These are phyloP conservation scores for Kalaharituber pfeilii DNA, from an alignment of 2,329 filamentous ascomycete species.

Conservation along the genomic window DNA sequence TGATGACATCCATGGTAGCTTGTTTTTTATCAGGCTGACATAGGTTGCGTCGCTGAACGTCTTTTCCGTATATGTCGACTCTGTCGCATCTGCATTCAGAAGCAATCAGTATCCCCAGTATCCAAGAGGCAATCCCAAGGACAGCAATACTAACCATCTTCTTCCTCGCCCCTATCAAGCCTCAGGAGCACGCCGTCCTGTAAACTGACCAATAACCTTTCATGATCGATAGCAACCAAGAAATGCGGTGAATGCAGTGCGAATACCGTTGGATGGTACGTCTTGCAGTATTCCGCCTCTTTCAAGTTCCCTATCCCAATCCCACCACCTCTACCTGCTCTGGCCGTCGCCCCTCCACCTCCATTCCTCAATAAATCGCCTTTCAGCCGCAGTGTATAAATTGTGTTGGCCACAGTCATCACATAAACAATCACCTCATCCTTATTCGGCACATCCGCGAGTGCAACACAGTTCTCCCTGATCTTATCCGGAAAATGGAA, in stretches of 20 bases:
- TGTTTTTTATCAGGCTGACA: conserved; percentile 20
- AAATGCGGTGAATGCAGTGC: conserved; percentile 62
- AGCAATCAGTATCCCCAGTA: conserved; percentile 11
- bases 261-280: conserved; percentile 54
- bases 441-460: conserved; percentile 62
- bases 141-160: conserved; percentile 10
- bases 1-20: conserved; percentile 20
- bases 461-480: conserved; percentile 57
- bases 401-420: conserved; percentile 51
- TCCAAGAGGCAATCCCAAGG: conserved; percentile 24
- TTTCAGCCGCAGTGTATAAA: conserved; percentile 67
- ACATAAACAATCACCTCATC: conserved; percentile 66
- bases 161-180: conserved; percentile 39
- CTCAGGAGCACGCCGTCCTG: conserved; percentile 60
- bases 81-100: conserved; percentile 12
- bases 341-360: conserved; percentile 53
- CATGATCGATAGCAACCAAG: conserved; percentile 53
- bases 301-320: conserved; percentile 22
- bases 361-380: conserved; percentile 64
- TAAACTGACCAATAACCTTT: conserved; percentile 63
- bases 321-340: background rate
- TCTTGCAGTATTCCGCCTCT: conserved; percentile 49
- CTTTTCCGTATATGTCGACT: conserved; percentile 17
- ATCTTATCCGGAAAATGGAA: conserved; percentile 61
- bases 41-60: conserved; percentile 22